Base-by-base conservation (phyloP, 768 basidiomycete genomes). In the Ramaria sp. region DNA sequence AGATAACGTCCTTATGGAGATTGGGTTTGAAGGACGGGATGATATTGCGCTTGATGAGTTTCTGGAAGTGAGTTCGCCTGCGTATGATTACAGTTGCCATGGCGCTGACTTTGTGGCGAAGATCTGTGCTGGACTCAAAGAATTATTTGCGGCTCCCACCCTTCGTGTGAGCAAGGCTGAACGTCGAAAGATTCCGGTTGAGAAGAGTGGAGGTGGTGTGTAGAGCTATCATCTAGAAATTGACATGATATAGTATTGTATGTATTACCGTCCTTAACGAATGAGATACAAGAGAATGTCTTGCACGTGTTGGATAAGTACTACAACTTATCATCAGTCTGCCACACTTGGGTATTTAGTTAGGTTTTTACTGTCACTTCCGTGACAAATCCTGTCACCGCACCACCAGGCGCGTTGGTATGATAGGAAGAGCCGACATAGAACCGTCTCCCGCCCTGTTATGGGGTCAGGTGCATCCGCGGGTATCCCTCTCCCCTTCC, bases 1-100 rank as follows among this genome's bases (percentile, higher is more conserved):
- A 43, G 77, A 82, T 34, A 86, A 90, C 66, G 88, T 91, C 0
- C 75, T 94, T 52, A 76, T 77, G 55, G 83, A 87, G 66, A 83
- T 86, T 59, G 92, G 88, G 3, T 81, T 88, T 67, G 70, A 73
- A 50, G 69, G 70, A 20, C 73, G 76, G 63, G 68, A 70, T 30
- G 76, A 78, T 27, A 70, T 96, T 48, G 81, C 84, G 60, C 82
- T 91, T 63, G 88, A 94, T 61, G 88, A 90, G 65, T 94, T 94
- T 68, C 74, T 93, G 50, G 91, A 94, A 80, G 89, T 89, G 61
- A 13, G 82, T 71, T 24, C 37, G 13, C 53, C 38, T 57, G 59
- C 15, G 17, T 22, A 53, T 51, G 56, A 47, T 42, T 51, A 42
- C 51, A 22, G 33, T 43, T 55, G 24, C 42, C 27, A 15, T 15